Evolutionary conservation across 2,329 filamentous ascomycete species (phyloP), one percentile per base, ranked within the genome.

Genomic region (Didymella lethalis): DNA sequence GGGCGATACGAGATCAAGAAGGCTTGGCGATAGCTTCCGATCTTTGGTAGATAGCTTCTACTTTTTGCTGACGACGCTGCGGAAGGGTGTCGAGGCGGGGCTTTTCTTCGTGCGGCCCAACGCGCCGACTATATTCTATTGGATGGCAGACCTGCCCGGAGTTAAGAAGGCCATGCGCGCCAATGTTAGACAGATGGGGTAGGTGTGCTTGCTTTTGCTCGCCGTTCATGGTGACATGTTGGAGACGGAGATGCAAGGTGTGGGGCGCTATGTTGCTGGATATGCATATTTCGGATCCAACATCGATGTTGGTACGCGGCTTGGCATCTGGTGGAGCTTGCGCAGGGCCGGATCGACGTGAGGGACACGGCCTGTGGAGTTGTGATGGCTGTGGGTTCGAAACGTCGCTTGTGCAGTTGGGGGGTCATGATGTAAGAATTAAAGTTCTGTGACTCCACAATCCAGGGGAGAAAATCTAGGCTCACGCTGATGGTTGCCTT

Each of bases 1-100:
- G 3, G 26, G 25, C 49, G 45, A 54, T 58, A 53, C 49, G 55
- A 53, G 55, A 58, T 58, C 38, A 11, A 6, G 29, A 16, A 6
- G 25, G 14, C 50, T 59, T 54, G 56, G 47, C 56, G 50, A 59
- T 54, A 26, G 23, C 29, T 14, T n/a, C 31, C 25, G 41, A 54
- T 47, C 56, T 54, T 50, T 50, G 32, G 14, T 54, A 12, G 54
- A 47, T 41, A 20, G 32, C 36, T 20, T 16, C 11, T 12, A 29
- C 23, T 14, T 41, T 44, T 25, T 44, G 40, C 28, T 46, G 43
- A 23, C 16, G 28, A 32, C 41, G 32, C 7, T 16, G 5, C 18
- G 16, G 25, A 20, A 40, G 25, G 32, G 34, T 18, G 52, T 47
- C 26, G 25, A 23, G 29, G 44, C 18, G 46, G 40, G 40, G 31